These are phyloP conservation scores for Erythrophleum ivorense DNA, from an alignment of 331 rosid genomes.

Conservation along the genomic window DNA sequence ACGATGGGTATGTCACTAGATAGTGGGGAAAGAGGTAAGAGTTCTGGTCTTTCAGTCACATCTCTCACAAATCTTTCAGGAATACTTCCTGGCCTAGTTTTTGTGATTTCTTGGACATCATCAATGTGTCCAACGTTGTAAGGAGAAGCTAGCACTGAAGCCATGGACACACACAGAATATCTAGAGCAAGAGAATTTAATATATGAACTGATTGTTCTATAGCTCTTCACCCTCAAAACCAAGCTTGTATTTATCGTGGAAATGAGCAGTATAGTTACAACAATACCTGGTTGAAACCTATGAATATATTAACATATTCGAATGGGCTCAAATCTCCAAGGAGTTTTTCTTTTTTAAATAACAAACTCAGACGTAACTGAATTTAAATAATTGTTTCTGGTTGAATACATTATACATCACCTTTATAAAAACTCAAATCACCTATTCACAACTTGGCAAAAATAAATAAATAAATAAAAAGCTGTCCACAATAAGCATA, in stretches of 20 bases:
- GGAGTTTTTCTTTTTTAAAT: neutral
- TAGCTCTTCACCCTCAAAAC: constrained; percentile 25
- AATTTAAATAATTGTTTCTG: too few relatives aligned
- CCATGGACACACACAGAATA: constrained; percentile 46
- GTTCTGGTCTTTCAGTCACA: constrained; percentile 68
- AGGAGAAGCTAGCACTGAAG: constrained; percentile 63
- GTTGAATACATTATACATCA: neutral
- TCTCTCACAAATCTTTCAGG: constrained; percentile 91
- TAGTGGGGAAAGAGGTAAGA: constrained; percentile 38
- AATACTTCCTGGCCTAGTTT: constrained; percentile 58
- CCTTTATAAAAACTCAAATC: neutral
- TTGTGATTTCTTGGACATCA: constrained; percentile 94
- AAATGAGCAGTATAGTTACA: neutral
- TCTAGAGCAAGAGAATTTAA: neutral
- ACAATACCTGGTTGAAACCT: too few relatives aligned
- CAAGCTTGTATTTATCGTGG: constrained; percentile 65
- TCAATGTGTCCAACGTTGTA: constrained; percentile 79
- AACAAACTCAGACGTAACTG: too few relatives aligned
- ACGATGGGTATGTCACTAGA: constrained; percentile 66
- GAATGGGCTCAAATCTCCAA: neutral
- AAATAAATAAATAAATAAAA: too few relatives aligned
- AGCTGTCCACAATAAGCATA: too few relatives aligned
- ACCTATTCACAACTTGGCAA: neutral
- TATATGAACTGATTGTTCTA: constrained; percentile 25
- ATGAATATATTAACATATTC: too few relatives aligned